Evolutionary conservation across 2,329 filamentous ascomycete species (phyloP).

Genomic region (Chrysoporthe austroafricana): DNA sequence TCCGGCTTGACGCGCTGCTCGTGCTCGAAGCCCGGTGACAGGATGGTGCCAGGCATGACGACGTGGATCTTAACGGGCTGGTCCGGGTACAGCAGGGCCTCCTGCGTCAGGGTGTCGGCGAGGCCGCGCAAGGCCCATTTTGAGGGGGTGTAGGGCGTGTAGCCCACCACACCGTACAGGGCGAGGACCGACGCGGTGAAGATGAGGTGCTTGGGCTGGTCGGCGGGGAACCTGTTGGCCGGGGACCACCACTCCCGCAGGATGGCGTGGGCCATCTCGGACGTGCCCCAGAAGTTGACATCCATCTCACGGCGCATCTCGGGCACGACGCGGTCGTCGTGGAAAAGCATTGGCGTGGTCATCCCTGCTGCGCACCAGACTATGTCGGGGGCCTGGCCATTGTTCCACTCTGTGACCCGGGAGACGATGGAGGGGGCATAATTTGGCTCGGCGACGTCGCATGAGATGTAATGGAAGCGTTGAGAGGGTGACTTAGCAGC

Average conservation of each 20-base stretch:
- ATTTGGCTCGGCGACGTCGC: slow-evolving; percentile 73
- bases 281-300: slow-evolving; percentile 85
- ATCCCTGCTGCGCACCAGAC: slow-evolving; percentile 90
- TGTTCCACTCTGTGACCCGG: slow-evolving; percentile 80
- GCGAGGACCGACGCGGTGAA: slow-evolving; percentile 81
- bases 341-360: slow-evolving; percentile 74
- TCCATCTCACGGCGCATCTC: slow-evolving; percentile 82
- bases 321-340: slow-evolving; percentile 73
- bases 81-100: slow-evolving; percentile 83
- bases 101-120: slow-evolving; percentile 81
- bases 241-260: slow-evolving; percentile 73
- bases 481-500: slow-evolving; percentile 70
- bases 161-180: slow-evolving; percentile 79
- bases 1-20: slow-evolving; percentile 82
- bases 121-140: slow-evolving; percentile 86
- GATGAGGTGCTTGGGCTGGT: slow-evolving; percentile 75
- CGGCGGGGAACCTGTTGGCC: slow-evolving; percentile 43
- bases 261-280: slow-evolving; percentile 83
- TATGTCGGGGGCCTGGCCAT: slow-evolving; percentile 73
- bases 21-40: slow-evolving; percentile 71
- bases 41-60: slow-evolving; percentile 83
- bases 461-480: slow-evolving; percentile 80
- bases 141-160: slow-evolving; percentile 79
- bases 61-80: slow-evolving; percentile 73
- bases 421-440: slow-evolving; percentile 73